Base-by-base conservation (phyloP, 2,329 filamentous ascomycete species). In the Diaporthe velutina region DNA sequence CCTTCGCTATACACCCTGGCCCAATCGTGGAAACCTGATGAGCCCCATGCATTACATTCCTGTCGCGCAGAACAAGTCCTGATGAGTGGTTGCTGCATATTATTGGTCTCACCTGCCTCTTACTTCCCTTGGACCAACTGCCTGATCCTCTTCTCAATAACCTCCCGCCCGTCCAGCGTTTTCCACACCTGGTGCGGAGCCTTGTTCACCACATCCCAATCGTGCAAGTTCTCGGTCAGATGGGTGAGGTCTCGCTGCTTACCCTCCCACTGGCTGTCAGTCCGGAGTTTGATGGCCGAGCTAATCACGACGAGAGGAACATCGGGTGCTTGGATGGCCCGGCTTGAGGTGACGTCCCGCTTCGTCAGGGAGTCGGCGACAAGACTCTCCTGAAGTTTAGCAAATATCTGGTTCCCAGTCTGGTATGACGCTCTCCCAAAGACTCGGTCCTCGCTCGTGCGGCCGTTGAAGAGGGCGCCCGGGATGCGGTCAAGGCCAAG, bases 321-420 rank as follows among this genome's bases (percentile, higher is more conserved):
- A 74, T 94, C 87, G n/a, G 88, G 88, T 74, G 90, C 89, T 84
- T 98, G 95, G 71, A 98, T 97, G 61, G 93, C 92, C 30, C 93
- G 88, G 74, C 95, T 95, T 75, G 92, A 94, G 58, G 89, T 86
- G 25, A 98, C 92, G 80, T 99, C 97, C 45, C 94, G 94, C 82
- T 92, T 93, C 19, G 95, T 95, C 78, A 98, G 91, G 0, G 94
- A 95, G 77, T 92, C 90, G 0, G 96, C 96, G 42, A 98, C 95
- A 1, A 98, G 88, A 77, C 93, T 96, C 85, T 99, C 97, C 84
- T 99, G 97, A 73, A 99, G 88, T 84, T 96, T 94, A 6, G 95
- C 94, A 82, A 97, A 98, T 83, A 98, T 93, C 82, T 91, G 93
- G 82, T 96, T 97, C 76, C 94, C 94, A 33, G 88, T 89, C 83